Percentiles rank a stretch among this genome's conserved stretches.
phyloP scores from a whole-genome alignment of 192 early-diverging fungal genomes.

The Backusella parvicylindrica region DNA sequence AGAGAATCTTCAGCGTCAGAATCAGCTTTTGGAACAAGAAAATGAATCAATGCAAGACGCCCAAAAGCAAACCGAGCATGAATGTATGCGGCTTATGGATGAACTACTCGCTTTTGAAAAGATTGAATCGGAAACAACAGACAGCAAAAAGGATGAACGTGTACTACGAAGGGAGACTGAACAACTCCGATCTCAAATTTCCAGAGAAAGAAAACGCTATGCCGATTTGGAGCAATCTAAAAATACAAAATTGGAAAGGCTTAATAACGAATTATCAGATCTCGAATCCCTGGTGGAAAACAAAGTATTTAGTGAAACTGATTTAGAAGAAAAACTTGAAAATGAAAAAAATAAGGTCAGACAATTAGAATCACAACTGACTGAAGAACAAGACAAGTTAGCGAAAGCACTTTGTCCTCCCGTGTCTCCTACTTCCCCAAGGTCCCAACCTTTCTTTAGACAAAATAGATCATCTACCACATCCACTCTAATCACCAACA shows the following conservation, averaged over 20 bases:
- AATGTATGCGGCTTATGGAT: slow-evolving; percentile 70
- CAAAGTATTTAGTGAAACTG: slow-evolving; percentile 69
- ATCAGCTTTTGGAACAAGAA: slow-evolving; percentile 50
- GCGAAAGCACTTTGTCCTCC: neutral
- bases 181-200: slow-evolving; percentile 38
- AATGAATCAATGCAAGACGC: slow-evolving; percentile 54
- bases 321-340: slow-evolving; percentile 57
- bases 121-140: slow-evolving; percentile 12
- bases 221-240: slow-evolving; percentile 59
- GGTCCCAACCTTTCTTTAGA: neutral
- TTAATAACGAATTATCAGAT: slow-evolving; percentile 64
- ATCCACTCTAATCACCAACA: neutral
- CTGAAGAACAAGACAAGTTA: neutral
- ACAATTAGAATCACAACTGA: slow-evolving; percentile 43
- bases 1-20: neutral
- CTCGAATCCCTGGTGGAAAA: slow-evolving; percentile 69
- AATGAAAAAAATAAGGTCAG: slow-evolving; percentile 41
- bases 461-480: slow-evolving; percentile 1
- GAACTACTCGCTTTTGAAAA: slow-evolving; percentile 65
- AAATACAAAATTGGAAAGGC: slow-evolving; percentile 51
- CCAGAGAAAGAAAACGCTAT: slow-evolving; percentile 46
- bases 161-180: neutral
- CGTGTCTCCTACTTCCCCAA: neutral
- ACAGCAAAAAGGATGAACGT: neutral
- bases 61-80: slow-evolving; percentile 65